Evolutionary conservation across 306 rosid genomes (phyloP).

Genomic region (Casuarina glauca): DNA sequence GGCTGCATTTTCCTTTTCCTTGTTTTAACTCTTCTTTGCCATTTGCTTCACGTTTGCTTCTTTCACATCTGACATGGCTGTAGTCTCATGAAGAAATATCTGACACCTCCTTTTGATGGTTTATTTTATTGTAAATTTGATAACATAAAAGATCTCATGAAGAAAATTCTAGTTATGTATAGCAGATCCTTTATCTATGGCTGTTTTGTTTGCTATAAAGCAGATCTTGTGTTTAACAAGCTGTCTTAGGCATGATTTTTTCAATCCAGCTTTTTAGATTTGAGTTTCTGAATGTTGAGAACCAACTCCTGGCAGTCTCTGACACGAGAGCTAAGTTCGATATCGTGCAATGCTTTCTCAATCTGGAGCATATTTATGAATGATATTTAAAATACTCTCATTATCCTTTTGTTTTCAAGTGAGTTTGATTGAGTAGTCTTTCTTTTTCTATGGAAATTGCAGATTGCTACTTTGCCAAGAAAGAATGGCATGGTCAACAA

Average conservation of each 20-base stretch:
- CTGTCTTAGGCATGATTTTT: neutral
- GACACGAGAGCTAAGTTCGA: neutral
- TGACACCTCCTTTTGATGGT: neutral
- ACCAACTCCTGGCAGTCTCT: neutral
- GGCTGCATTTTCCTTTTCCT: too few relatives aligned
- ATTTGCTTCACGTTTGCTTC: too few relatives aligned
- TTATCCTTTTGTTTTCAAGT: neutral
- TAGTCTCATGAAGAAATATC: neutral
- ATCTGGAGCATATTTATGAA: neutral
- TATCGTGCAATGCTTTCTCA: neutral
- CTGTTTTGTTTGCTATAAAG: neutral
- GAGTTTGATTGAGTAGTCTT: neutral
- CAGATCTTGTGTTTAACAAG: neutral
- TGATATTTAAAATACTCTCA: conserved; percentile 1
- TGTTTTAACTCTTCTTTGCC: too few relatives aligned
- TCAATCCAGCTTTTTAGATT: neutral
- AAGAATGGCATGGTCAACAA: conserved; percentile 88
- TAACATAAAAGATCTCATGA: neutral
- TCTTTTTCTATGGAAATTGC: conserved; percentile 13
- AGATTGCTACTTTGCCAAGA: conserved; percentile 88
- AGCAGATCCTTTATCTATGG: neutral
- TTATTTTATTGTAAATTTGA: neutral
- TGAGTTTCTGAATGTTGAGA: neutral
- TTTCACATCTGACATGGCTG: too few relatives aligned
- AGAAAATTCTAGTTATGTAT: neutral